A percentile compares a stretch with the other conserved stretches of the same genome.
phyloP scores from a whole-genome alignment of 192 early-diverging fungal genomes.

The Chytriomyces hyalinus region DNA sequence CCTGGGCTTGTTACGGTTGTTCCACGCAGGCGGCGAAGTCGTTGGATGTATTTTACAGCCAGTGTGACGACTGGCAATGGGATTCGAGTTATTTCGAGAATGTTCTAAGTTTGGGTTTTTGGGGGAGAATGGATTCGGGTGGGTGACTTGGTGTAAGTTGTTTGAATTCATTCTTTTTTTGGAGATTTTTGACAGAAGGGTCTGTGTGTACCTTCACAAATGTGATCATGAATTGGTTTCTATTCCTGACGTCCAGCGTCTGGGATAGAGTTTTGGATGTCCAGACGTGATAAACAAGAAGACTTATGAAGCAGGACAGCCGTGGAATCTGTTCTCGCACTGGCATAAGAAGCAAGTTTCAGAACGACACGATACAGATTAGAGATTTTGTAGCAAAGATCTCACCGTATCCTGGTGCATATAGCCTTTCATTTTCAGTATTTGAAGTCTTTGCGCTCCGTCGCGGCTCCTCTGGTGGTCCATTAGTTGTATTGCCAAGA shows the following conservation, averaged over 20 bases:
- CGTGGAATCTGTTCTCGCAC: constrained; percentile 36
- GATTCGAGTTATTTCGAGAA: constrained; percentile 41
- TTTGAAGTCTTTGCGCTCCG: too few relatives aligned
- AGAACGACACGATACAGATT: neutral
- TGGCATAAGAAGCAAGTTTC: neutral
- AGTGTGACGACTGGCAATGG: constrained; percentile 39
- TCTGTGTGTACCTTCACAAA: constrained; percentile 32
- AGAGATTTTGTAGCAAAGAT: neutral
- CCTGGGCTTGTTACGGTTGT: neutral
- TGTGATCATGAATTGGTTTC: constrained; percentile 11
- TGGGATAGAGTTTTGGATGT: constrained; percentile 27
- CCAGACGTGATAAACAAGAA: constrained; percentile 38
- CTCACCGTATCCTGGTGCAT: constrained; percentile 22
- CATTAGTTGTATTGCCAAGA: too few relatives aligned
- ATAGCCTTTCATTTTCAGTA: neutral
- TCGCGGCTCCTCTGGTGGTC: too few relatives aligned
- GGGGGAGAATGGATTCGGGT: neutral
- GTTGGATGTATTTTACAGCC: constrained; percentile 40
- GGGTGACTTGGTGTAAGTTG: neutral
- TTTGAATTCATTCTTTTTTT: neutral
- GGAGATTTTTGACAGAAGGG: neutral
- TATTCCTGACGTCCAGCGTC: constrained; percentile 35
- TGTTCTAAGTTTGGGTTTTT: constrained; percentile 20
- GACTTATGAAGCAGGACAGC: constrained; percentile 27
- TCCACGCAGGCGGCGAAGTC: constrained; percentile 17